Base-by-base conservation (phyloP, 2,329 filamentous ascomycete genomes). In the Aureobasidium pullulans region DNA sequence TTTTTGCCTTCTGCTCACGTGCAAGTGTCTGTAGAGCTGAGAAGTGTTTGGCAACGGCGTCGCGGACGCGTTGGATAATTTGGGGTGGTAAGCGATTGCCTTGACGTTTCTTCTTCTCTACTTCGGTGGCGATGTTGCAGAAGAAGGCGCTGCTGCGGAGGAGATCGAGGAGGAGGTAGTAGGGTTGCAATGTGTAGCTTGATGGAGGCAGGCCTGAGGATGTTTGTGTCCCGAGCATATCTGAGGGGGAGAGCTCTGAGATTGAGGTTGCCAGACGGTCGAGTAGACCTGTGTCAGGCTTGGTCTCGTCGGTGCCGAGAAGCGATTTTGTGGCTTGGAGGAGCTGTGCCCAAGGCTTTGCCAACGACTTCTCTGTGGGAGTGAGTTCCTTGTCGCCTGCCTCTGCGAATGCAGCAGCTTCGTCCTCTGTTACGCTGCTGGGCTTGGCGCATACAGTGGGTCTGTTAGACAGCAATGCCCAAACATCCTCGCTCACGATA, bases 91-190 rank as follows among this genome's bases (percentile, higher is more conserved):
- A 32, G 3, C 40, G 59, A 1, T 48, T 56, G 10, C 44, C 52
- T 15, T 31, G 52, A n/a, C 44, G 16, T 3, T 52, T 36, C 23
- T 62, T 59, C 31, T 61, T 61, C 8, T 52, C 54, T 11, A 60
- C 31, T 11, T 53, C 28, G 19, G 42, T 60, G 60, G 65, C 66
- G 0, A 66, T 61, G 10, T 60, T 60, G 31, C 62, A 37, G 29
- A 68, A 59, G 34, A 64, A 64, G 43, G 66, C 64, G 9, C 67
- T 60, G 40, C 60, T 62, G 61, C 70, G 68, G 42, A 68, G 56
- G 60, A 64, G 62, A 42, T 63, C 60, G 61, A 68, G 70, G 54
- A 64, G 64, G 57, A 31, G 54, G 60, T 23, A 68, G 62, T 32
- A 59, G 32, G 34, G 64, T 49, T 32, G 66, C 34, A 67, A 60